phyloP scores from a whole-genome alignment of 2,329 filamentous ascomycete genomes.

The Neofusicoccum ribis region DNA sequence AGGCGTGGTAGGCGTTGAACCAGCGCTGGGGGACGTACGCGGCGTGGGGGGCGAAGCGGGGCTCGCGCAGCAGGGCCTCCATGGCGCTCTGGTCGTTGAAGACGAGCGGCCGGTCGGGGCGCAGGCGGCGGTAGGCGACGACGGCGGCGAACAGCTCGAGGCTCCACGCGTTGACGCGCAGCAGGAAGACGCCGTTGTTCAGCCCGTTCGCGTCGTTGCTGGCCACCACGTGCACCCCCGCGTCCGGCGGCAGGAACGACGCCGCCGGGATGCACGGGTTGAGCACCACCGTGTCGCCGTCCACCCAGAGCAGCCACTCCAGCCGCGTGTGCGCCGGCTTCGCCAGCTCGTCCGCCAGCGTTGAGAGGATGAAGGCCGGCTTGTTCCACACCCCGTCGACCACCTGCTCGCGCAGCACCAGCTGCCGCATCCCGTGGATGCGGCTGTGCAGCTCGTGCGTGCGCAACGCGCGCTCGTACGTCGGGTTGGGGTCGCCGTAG shows the following conservation, averaged over 20 bases:
- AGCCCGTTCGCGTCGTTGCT: constrained; percentile 44
- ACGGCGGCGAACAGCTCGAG: constrained; percentile 43
- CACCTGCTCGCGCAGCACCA: constrained; percentile 27
- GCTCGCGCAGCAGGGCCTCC: constrained; percentile 38
- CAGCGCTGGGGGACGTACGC: constrained; percentile 43
- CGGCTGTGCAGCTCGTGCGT: constrained; percentile 37
- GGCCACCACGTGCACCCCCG: constrained; percentile 30
- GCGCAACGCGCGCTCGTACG: constrained; percentile 37
- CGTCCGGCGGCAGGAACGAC: neutral
- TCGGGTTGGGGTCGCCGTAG: constrained; percentile 20
- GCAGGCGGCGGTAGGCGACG: constrained; percentile 41
- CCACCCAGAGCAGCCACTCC: constrained; percentile 1
- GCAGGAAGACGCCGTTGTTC: constrained; percentile 46
- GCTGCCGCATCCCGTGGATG: constrained; percentile 37
- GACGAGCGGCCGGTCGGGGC: constrained; percentile 34
- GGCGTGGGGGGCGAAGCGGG: constrained; percentile 33
- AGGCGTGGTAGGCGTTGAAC: constrained; percentile 47
- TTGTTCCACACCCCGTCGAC: constrained; percentile 9
- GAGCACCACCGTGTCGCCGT: constrained; percentile 11
- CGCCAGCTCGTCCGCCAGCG: neutral
- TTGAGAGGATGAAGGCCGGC: neutral
- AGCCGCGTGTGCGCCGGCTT: neutral
- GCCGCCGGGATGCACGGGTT: neutral
- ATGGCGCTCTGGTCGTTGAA: constrained; percentile 47
- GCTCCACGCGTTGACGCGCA: constrained; percentile 42